Conservation (phyloP, 768 basidiomycete genomes). For the Dendrothele bispora region DNA sequence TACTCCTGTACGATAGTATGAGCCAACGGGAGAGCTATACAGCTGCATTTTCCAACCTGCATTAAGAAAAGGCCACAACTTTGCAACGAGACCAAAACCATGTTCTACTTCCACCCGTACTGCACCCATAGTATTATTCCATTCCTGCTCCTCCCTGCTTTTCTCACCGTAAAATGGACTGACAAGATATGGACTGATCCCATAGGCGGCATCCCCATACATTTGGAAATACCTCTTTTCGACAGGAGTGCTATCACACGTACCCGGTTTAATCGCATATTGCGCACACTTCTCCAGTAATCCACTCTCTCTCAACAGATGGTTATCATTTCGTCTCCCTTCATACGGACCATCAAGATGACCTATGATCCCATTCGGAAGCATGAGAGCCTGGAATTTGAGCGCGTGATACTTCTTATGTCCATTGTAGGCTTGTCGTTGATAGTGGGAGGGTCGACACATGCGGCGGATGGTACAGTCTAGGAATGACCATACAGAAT, state of each 20-base stretch:
- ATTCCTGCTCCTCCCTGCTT: slow-evolving; percentile 9
- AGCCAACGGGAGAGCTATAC: slow-evolving; percentile 16
- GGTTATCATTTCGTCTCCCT: slow-evolving; percentile 19
- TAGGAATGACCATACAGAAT: slow-evolving; percentile 11
- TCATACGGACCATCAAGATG: slow-evolving; percentile 18
- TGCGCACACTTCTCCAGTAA: slow-evolving; percentile 8
- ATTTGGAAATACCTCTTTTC: slow-evolving; percentile 14
- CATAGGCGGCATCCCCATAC: slow-evolving; percentile 22
- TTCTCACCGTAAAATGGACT: slow-evolving; percentile 12
- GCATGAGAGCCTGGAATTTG: slow-evolving; percentile 19
- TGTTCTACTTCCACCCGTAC: slow-evolving; percentile 21
- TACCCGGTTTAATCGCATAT: slow-evolving; percentile 9
- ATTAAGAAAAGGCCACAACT: slow-evolving; percentile 21
- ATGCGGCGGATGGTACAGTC: slow-evolving; percentile 22
- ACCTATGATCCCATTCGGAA: slow-evolving; percentile 20
- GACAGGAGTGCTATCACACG: slow-evolving; percentile 7
- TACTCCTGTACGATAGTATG: slow-evolving; percentile 15
- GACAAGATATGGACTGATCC: slow-evolving; percentile 11
- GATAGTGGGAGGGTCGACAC: slow-evolving; percentile 15
- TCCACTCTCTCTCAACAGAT: slow-evolving; percentile 9
- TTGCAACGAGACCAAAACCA: slow-evolving; percentile 18
- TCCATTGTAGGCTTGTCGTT: slow-evolving; percentile 21
- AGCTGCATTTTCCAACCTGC: slow-evolving; percentile 15
- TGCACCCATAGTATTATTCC: slow-evolving; percentile 18
- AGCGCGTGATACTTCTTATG: slow-evolving; percentile 21